phyloP scores from a whole-genome alignment of 805 yeast genomes.

The Nakazawaea ishiwadae region DNA sequence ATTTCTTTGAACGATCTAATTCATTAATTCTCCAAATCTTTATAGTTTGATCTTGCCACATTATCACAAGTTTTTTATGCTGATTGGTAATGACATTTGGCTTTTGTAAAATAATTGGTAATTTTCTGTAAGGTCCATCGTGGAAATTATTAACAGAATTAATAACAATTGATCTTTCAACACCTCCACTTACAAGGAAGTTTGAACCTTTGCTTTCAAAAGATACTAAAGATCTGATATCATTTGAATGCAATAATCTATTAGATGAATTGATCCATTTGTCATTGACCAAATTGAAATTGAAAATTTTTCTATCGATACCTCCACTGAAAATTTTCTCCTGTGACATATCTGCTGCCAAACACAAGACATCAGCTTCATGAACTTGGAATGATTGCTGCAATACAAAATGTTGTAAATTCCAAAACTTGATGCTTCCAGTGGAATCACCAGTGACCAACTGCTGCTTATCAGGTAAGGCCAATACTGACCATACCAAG shows the following conservation, averaged over 20 bases:
- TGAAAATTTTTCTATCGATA: slow-evolving; percentile 86
- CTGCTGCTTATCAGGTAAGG: slow-evolving; percentile 59
- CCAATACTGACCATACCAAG: slow-evolving; percentile 81
- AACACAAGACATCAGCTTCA: slow-evolving; percentile 84
- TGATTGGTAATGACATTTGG: slow-evolving; percentile 48
- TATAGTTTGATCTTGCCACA: slow-evolving; percentile 81
- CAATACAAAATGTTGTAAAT: slow-evolving; percentile 66
- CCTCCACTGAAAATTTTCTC: slow-evolving; percentile 81
- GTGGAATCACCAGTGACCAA: slow-evolving; percentile 96
- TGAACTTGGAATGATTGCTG: slow-evolving; percentile 79
- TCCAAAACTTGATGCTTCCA: slow-evolving; percentile 93
- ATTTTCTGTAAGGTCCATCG: slow-evolving; percentile 66
- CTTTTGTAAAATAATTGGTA: slow-evolving; percentile 57
- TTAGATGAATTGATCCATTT: slow-evolving; percentile 78
- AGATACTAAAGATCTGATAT: slow-evolving; percentile 70
- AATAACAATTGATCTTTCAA: slow-evolving; percentile 64
- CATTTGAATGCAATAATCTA: slow-evolving; percentile 81
- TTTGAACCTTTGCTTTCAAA: slow-evolving; percentile 66
- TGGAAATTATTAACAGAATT: slow-evolving; percentile 64
- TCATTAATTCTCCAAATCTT: slow-evolving; percentile 68
- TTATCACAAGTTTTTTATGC: slow-evolving; percentile 46
- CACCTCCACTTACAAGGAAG: slow-evolving; percentile 78
- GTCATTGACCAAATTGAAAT: slow-evolving; percentile 48
- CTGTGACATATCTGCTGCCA: slow-evolving; percentile 57
- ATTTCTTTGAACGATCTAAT: slow-evolving; percentile 37